A percentile compares a stretch with the other conserved stretches of the same genome.
These are phyloP conservation scores for Elaeis guineensis DNA, from an alignment of 176 grass and related monocot species.

Conservation along the genomic window DNA sequence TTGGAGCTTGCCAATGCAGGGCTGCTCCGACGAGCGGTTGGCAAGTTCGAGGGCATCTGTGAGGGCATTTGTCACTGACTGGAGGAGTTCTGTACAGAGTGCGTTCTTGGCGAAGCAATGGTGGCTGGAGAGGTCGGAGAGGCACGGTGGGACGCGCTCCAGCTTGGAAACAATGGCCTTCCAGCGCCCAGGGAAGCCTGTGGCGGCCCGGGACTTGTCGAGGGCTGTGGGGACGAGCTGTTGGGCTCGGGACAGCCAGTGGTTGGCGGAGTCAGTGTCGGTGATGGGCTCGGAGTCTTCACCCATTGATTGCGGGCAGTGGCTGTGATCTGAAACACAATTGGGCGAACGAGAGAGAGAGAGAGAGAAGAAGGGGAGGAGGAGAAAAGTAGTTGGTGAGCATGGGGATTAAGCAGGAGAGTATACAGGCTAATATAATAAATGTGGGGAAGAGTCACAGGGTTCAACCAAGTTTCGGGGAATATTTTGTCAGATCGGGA, in stretches of 20 bases:
- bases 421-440: too few relatives aligned
- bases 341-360: conserved; percentile 4
- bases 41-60: conserved; percentile 9
- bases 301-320: conserved; percentile 15
- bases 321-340: conserved; percentile 16
- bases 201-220: conserved; percentile 14
- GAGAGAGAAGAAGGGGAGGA: background rate
- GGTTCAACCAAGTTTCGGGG: too few relatives aligned
- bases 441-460: too few relatives aligned
- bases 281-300: background rate
- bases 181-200: conserved; percentile 14
- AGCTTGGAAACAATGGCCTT: conserved; percentile 10
- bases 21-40: background rate
- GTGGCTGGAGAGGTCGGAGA: conserved; percentile 12
- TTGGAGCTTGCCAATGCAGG: conserved; percentile 15
- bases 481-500: too few relatives aligned
- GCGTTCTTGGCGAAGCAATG: conserved; percentile 19
- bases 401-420: too few relatives aligned
- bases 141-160: conserved; percentile 6
- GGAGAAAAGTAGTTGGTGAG: background rate
- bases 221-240: conserved; percentile 43
- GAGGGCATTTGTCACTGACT: conserved; percentile 8
- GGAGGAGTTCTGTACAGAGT: conserved; percentile 13
- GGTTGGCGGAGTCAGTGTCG: conserved; percentile 25
- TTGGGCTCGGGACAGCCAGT: conserved; percentile 38